phyloP scores from a whole-genome alignment of 164 flowering plant genomes.

The Liquidambar formosana region DNA sequence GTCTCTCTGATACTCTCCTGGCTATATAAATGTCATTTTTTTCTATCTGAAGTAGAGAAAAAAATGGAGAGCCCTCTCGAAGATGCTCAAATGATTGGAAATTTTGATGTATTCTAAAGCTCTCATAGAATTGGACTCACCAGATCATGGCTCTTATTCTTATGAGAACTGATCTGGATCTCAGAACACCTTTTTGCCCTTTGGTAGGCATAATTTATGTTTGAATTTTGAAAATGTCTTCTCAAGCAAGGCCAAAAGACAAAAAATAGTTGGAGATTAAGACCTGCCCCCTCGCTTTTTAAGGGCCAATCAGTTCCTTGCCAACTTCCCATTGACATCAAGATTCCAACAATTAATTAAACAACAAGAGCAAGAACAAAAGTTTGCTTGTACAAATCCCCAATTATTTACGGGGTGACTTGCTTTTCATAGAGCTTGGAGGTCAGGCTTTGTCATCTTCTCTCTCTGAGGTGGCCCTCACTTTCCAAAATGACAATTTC shows the following conservation, averaged over 20 bases:
- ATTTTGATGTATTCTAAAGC: too few species aligned
- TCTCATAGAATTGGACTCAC: too few species aligned
- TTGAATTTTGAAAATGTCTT: not conserved
- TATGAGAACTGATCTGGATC: too few species aligned
- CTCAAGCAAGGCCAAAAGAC: not conserved
- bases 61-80: too few species aligned
- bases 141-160: too few species aligned
- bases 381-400: conserved; percentile 1
- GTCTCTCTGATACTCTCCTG: too few species aligned
- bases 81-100: too few species aligned
- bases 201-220: not conserved
- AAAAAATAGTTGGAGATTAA: not conserved
- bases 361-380: conserved; percentile 3
- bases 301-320: not conserved
- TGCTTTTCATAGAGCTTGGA: not conserved
- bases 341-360: conserved; percentile 5
- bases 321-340: conserved; percentile 2
- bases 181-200: not conserved
- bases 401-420: not conserved
- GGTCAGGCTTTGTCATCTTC: conserved; percentile 7
- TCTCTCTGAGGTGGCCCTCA: not conserved
- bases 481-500: conserved; percentile 9
- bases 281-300: not conserved
- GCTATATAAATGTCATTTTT: too few species aligned
- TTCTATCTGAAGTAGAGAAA: too few species aligned